Conservation (phyloP, 179 eudicot genomes). For the Amaranthus tricolor region DNA sequence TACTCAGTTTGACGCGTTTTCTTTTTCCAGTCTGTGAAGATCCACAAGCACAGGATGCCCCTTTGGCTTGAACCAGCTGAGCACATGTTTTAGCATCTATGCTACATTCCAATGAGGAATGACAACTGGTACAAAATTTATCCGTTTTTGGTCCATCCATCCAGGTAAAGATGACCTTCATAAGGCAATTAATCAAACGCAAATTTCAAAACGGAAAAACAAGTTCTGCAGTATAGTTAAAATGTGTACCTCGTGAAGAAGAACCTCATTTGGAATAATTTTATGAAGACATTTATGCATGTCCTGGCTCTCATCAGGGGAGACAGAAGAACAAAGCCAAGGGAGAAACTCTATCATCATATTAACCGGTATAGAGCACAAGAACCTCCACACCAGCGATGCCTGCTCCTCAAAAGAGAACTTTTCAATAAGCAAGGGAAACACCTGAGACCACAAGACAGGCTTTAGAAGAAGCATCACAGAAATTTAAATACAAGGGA, state of each 20-base stretch:
- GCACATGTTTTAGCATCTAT: constrained; percentile 33
- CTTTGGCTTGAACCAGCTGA: constrained; percentile 31
- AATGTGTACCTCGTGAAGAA: constrained; percentile 77
- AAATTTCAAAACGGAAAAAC: constrained; percentile 3
- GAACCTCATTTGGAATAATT: constrained; percentile 78
- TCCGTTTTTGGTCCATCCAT: constrained; percentile 66
- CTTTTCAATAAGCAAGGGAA: constrained; percentile 84
- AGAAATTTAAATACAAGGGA: background rate
- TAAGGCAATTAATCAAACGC: constrained; percentile 22
- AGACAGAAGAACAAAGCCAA: constrained; percentile 85
- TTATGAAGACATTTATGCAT: constrained; percentile 71
- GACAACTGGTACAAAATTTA: constrained; percentile 31
- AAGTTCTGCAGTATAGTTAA: constrained; percentile 9
- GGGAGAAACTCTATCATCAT: constrained; percentile 97
- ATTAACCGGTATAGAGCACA: constrained; percentile 94
- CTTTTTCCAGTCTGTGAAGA: constrained; percentile 50
- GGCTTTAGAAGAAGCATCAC: background rate
- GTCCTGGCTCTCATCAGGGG: constrained; percentile 72
- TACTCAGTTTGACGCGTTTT: constrained; percentile 41
- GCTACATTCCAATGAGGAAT: constrained; percentile 36
- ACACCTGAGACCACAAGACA: constrained; percentile 46
- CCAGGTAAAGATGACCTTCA: constrained; percentile 88
- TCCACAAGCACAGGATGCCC: constrained; percentile 48
- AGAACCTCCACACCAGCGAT: constrained; percentile 83
- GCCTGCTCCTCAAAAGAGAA: constrained; percentile 95